These are phyloP conservation scores for Cocos nucifera DNA, from an alignment of 176 grass and related monocot species.

Conservation along the genomic window DNA sequence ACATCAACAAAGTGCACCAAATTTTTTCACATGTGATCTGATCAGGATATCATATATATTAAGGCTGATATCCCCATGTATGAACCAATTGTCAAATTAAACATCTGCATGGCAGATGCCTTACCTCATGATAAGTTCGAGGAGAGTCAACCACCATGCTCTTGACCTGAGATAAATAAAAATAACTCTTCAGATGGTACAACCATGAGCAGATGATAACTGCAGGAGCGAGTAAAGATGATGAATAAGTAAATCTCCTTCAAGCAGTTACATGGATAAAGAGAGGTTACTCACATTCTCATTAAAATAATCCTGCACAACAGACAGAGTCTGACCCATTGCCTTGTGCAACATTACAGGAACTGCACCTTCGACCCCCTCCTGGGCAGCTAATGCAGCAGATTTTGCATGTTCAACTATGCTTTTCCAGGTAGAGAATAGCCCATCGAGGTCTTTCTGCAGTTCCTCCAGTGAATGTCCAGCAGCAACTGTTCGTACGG, in stretches of 20 bases:
- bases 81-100: background rate
- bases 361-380: constrained; percentile 72
- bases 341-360: constrained; percentile 75
- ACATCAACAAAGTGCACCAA: too few species aligned
- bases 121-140: constrained; percentile 81
- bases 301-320: constrained; percentile 98
- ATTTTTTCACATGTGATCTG: too few species aligned
- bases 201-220: constrained; percentile 1
- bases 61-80: background rate
- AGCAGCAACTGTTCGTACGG: constrained; percentile 62
- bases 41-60: too few species aligned
- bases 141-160: constrained; percentile 88
- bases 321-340: constrained; percentile 70
- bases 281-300: constrained; percentile 58
- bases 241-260: background rate
- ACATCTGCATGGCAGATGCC: background rate
- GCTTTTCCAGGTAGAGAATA: constrained; percentile 77
- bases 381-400: constrained; percentile 69
- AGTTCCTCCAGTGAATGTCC: constrained; percentile 88
- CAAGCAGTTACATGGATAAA: background rate
- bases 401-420: constrained; percentile 84
- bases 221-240: background rate
- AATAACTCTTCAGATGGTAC: background rate
- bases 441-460: constrained; percentile 75
- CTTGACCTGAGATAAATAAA: constrained; percentile 50